Percentiles rank a stretch among this genome's conserved stretches.
Conservation (phyloP, 768 basidiomycete species). For the Mycena galopus region DNA sequence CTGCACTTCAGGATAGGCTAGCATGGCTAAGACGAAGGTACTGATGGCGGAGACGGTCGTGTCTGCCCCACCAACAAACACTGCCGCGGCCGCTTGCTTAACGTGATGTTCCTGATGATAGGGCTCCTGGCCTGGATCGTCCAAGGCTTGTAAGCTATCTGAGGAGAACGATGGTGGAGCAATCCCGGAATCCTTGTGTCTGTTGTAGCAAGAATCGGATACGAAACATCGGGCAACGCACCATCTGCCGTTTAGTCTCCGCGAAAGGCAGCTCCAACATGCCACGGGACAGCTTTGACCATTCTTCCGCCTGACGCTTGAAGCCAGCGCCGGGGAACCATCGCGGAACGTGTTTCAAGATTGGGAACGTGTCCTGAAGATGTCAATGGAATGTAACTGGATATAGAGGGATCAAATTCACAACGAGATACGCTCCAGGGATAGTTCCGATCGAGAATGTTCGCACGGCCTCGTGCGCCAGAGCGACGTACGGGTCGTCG, state of each 20-base stretch:
- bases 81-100: not conserved
- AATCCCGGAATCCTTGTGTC: not conserved
- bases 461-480: constrained; percentile 41
- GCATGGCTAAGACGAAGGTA: constrained; percentile 47
- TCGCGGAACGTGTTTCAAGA: constrained; percentile 40
- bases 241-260: constrained; percentile 40
- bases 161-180: constrained; percentile 7
- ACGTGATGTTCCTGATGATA: constrained; percentile 18
- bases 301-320: constrained; percentile 55
- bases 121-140: not conserved
- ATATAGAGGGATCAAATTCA: constrained; percentile 1
- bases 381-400: not conserved
- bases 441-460: constrained; percentile 40
- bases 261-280: constrained; percentile 53
- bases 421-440: constrained; percentile 49
- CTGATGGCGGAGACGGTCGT: constrained; percentile 11
- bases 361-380: not conserved
- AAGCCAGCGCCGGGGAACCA: constrained; percentile 52
- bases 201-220: not conserved
- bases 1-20: constrained; percentile 44
- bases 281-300: constrained; percentile 47
- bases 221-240: not conserved
- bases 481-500: constrained; percentile 48
- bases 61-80: constrained; percentile 3
- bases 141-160: not conserved